Evolutionary conservation across 495 filamentous ascomycete species (phyloP).

Genomic region (Talaromyces trachyspermus): DNA sequence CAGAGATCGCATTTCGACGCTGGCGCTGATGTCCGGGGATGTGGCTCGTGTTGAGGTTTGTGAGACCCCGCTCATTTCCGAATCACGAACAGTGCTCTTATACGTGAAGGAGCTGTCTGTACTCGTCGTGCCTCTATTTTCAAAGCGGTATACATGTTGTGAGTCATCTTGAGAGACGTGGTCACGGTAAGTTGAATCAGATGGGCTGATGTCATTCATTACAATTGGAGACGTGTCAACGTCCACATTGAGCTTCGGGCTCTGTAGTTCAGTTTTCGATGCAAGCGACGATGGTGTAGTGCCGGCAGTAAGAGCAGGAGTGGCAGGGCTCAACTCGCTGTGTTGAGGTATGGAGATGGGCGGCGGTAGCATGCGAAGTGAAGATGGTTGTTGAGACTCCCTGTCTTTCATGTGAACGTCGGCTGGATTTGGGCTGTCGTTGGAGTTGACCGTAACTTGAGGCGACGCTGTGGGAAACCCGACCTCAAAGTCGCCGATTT

Average conservation of each 20-base stretch:
- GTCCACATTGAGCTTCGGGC: constrained; percentile 12
- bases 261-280: constrained; percentile 18
- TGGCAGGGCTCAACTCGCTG: constrained; percentile 22
- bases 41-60: constrained; percentile 83
- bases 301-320: constrained; percentile 34
- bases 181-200: constrained; percentile 8
- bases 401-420: neutral
- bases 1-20: constrained; percentile 37
- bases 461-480: constrained; percentile 30
- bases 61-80: constrained; percentile 73
- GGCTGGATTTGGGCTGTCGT: neutral
- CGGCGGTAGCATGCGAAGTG: constrained; percentile 29
- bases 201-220: constrained; percentile 8
- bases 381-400: neutral
- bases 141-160: constrained; percentile 5
- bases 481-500: constrained; percentile 90
- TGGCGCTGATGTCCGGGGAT: constrained; percentile 61
- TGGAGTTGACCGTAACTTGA: neutral
- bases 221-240: constrained; percentile 2
- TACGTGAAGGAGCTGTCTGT: constrained; percentile 66
- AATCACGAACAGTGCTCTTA: constrained; percentile 65
- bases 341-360: constrained; percentile 33
- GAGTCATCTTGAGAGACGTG: constrained; percentile 4
- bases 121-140: constrained; percentile 29
- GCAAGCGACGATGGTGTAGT: constrained; percentile 37